Evolutionary conservation across 345 rosid species (phyloP).

Genomic region (Moricandia moricandioides): DNA sequence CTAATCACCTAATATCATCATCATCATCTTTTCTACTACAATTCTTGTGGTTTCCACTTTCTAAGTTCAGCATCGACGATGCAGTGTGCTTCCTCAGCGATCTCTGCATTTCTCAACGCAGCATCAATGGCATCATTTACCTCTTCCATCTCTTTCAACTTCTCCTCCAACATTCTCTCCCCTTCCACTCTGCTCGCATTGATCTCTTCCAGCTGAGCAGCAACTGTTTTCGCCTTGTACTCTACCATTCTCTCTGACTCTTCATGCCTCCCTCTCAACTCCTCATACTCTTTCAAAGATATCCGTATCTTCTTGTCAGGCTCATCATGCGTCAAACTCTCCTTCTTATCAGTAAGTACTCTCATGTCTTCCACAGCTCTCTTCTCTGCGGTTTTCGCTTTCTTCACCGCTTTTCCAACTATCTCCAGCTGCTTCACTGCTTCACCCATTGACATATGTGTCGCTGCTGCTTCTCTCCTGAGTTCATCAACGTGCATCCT

Average conservation of each 20-base stretch:
- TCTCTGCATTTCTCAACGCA: conserved; percentile 67
- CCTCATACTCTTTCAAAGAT: conserved; percentile 50
- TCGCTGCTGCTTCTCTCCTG: conserved; percentile 43
- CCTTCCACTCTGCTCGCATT: conserved; percentile 43
- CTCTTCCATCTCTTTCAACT: conserved; percentile 55
- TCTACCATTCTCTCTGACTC: conserved; percentile 54
- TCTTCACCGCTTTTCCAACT: conserved; percentile 44
- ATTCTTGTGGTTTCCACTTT: conserved; percentile 48
- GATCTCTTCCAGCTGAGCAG: conserved; percentile 50
- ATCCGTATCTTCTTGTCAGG: conserved; percentile 49
- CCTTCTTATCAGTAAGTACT: conserved; percentile 38
- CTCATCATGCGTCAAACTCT: conserved; percentile 24
- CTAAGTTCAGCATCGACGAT: conserved; percentile 65
- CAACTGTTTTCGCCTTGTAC: conserved; percentile 49
- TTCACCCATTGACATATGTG: conserved; percentile 37
- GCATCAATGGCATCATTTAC: conserved; percentile 55
- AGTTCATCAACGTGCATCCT: conserved; percentile 41
- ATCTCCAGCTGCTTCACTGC: conserved; percentile 48
- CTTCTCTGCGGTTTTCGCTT: conserved; percentile 57
- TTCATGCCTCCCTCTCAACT: conserved; percentile 47
- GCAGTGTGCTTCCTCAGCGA: conserved; percentile 64
- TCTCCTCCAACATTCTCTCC: conserved; percentile 51
- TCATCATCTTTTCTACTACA: conserved; percentile 27
- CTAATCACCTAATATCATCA: conserved; percentile 26
- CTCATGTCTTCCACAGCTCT: conserved; percentile 57